Base-by-base conservation (phyloP, 257 asterid genomes). In the Nicotiana attenuata region DNA sequence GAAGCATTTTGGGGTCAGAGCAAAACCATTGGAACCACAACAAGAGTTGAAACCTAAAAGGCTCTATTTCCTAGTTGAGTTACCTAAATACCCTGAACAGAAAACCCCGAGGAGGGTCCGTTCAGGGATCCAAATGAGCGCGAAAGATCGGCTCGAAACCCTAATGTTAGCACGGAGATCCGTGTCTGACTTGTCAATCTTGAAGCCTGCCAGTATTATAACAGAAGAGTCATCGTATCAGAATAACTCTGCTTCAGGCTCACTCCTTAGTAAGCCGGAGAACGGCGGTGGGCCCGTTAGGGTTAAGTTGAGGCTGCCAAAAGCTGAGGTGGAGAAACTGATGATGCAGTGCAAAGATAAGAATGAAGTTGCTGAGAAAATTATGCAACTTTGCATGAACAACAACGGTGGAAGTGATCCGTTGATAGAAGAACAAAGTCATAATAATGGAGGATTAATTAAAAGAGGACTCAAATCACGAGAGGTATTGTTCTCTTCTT, bases 51-150 rank as follows among this genome's bases (percentile, higher is more conserved):
- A 93, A 83, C 85, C 96, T 3, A 92, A 89, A 29, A 79, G 93
- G 83, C 94, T 94, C 64, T 94, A 94, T 68, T 94, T 94, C 78
- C 90, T 94, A 0, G 96, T 94, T 2, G 96, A 93, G 81, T 76
- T 95, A 80, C 98, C 98, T 0, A 91, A 90, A 50, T 81, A 88
- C 28, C 92, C 93, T 0, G 88, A 90, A 17, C 91, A 90, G 52
- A 88, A 65, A 38, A 67, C 28, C 14, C 83, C 97, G 5, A 66
- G 98, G 85, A 88, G 98, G 71, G 98, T 93, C 6, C 83, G 97
- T 4, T 95, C 99, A 35, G 98, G 93, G 65, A 93, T 95, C 84
- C 97, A 95, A 7, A 95, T 95, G 99, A 88, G 90, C 86, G 98
- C 99, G 3, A 93, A 95, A 86, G 99, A 95, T 71, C 87, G 98